Percentiles rank a stretch among this genome's conserved stretches.
Evolutionary conservation across 2,329 filamentous ascomycete species (phyloP).

Genomic region (Colletotrichum incanum): DNA sequence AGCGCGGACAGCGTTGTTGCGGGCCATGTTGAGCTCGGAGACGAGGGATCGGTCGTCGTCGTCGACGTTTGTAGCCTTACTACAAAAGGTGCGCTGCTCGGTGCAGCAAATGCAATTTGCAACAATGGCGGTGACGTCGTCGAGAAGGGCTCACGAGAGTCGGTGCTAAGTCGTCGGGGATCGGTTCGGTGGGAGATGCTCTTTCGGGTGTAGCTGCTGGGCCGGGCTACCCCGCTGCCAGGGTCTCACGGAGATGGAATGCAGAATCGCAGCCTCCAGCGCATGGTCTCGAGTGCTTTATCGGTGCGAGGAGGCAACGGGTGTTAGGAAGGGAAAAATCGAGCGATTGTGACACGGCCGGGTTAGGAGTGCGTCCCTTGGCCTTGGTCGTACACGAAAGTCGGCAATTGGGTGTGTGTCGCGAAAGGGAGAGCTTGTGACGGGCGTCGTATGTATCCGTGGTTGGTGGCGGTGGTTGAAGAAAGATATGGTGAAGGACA

Average conservation of each 20-base stretch:
- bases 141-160: slow-evolving; percentile 8
- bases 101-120: not conserved
- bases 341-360: not conserved
- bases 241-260: slow-evolving; percentile 43
- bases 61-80: slow-evolving; percentile 6
- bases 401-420: not conserved
- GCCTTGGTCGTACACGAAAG: not conserved
- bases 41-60: slow-evolving; percentile 6
- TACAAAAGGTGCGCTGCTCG: not conserved
- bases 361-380: slow-evolving; percentile 4
- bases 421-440: slow-evolving; percentile 12
- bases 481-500: slow-evolving; percentile 13
- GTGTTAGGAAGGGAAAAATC: not conserved
- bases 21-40: slow-evolving; percentile 22
- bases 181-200: slow-evolving; percentile 37
- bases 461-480: slow-evolving; percentile 14
- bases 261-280: slow-evolving; percentile 40
- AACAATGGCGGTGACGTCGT: slow-evolving; percentile 33
- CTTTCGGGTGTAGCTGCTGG: slow-evolving; percentile 40
- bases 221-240: slow-evolving; percentile 42
- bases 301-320: not conserved
- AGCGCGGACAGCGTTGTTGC: slow-evolving; percentile 28
- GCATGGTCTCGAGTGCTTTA: slow-evolving; percentile 34
- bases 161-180: slow-evolving; percentile 38
- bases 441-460: not conserved